Evolutionary conservation across 805 yeast species (phyloP), one percentile per base, ranked within the genome.

Genomic region (Lipomyces yamanashiensis): DNA sequence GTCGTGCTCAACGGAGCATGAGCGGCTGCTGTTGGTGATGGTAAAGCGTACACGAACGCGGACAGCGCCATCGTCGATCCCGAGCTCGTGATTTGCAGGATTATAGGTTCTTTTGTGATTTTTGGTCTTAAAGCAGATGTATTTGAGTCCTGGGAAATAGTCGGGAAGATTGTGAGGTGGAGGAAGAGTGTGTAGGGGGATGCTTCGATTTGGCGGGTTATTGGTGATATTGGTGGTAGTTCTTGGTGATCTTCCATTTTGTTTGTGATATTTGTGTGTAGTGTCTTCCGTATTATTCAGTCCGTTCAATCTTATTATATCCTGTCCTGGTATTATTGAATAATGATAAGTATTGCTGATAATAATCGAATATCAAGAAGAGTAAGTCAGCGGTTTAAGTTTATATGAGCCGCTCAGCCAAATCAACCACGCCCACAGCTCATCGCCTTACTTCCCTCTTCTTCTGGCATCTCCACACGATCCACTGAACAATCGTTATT

Each of bases 111-210:
- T 52, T 13, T 36, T 8, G 44, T 15, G 36, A 12, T 56, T 36
- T 36, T 17, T 19, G 60, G 39, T n/a, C 49, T 45, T n/a, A 17
- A 45, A 7, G 54, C 8, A 2, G 28, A 12, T 8, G 54, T 7
- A 17, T 57, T 13, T 28, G 54, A 13, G 48, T 36, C 8, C 9
- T 44, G 13, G 10, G 48, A 19, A n/a, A 28, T 2, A 28, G 59
- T 6, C n/a, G 67, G 60, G 28, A 59, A 62, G 12, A 58, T 23
- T 7, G 66, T 64, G 21, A 64, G 55, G 23, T 64, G 68, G 41
- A 58, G 34, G 41, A 54, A 64, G n/a, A 64, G 54, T 3, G 52
- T 40, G 55, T 57, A 58, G 17, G 65, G 65, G 17, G 67, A 19
- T 12, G 55, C 34, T 9, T 23, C 37, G 19, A 63, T 52, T 21